Percentiles rank a stretch among this genome's conserved stretches.
These are phyloP conservation scores for Apiotrichum sp. DNA, from an alignment of 1,284 basidiomycete species.

Conservation along the genomic window DNA sequence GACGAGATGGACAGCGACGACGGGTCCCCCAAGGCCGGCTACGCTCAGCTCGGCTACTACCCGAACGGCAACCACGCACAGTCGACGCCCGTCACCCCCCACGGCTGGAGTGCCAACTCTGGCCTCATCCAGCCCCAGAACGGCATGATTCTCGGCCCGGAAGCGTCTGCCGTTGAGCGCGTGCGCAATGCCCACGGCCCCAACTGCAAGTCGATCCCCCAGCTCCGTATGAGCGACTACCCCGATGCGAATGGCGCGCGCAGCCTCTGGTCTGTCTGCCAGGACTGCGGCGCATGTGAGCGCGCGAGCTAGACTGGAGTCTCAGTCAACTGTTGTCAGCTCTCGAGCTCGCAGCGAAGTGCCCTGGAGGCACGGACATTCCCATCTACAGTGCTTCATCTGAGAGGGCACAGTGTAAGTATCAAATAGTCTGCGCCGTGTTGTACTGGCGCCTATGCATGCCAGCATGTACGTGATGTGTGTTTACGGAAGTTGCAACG, in stretches of 20 bases:
- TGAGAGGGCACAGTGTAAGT: background rate
- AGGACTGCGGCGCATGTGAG: slow-evolving; percentile 41
- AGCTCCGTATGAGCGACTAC: slow-evolving; percentile 39
- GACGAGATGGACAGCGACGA: slow-evolving; percentile 32
- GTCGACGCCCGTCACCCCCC: slow-evolving; percentile 19
- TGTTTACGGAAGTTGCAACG: no score
- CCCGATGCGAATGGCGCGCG: slow-evolving; percentile 39
- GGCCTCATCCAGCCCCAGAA: slow-evolving; percentile 39
- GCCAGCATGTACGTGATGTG: background rate
- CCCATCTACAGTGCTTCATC: background rate
- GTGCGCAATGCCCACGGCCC: slow-evolving; percentile 41
- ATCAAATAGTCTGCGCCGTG: background rate
- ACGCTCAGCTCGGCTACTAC: slow-evolving; percentile 10
- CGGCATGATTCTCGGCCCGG: slow-evolving; percentile 17
- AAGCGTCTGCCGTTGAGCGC: slow-evolving; percentile 31
- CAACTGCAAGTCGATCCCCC: slow-evolving; percentile 42
- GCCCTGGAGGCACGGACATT: slow-evolving; percentile 2
- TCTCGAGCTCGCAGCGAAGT: background rate
- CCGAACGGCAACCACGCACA: slow-evolving; percentile 4
- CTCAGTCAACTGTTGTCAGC: background rate
- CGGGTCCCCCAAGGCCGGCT: slow-evolving; percentile 2
- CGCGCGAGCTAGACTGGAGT: slow-evolving; percentile 11
- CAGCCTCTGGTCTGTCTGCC: slow-evolving; percentile 42
- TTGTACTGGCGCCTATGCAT: slow-evolving; percentile 2
- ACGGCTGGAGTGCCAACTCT: slow-evolving; percentile 16